These are phyloP conservation scores for Heliocybe sulcata DNA, from an alignment of 1,284 basidiomycete genomes.

Conservation along the genomic window DNA sequence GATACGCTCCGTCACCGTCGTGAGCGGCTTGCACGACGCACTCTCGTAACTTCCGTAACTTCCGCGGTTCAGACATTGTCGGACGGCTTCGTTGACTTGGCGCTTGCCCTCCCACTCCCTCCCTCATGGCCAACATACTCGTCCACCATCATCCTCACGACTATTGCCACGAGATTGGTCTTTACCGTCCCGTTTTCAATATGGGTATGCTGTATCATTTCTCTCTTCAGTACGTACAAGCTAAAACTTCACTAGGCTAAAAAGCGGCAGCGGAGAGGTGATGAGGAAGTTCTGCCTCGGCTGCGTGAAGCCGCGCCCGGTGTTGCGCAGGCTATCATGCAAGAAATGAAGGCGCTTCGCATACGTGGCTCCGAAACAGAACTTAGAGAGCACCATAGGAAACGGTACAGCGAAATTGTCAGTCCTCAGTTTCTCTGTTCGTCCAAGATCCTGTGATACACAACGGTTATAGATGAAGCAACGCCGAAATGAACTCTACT, in stretches of 20 bases:
- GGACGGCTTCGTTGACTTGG: conserved; percentile 53
- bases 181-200: conserved; percentile 71
- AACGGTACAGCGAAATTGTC: conserved; percentile 30
- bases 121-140: conserved; percentile 63
- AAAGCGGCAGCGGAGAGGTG: conserved; percentile 53
- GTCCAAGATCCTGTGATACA: not conserved
- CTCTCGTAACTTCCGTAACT: conserved; percentile 28
- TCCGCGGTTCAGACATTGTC: conserved; percentile 32
- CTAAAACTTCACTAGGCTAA: conserved; percentile 39
- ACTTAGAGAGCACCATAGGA: conserved; percentile 38
- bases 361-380: conserved; percentile 48
- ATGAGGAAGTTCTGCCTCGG: conserved; percentile 64
- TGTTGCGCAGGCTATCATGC: conserved; percentile 43
- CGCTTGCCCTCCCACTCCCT: conserved; percentile 63
- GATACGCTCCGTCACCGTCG: not conserved
- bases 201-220: conserved; percentile 55
- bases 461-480: conserved; percentile 36
- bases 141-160: conserved; percentile 70
- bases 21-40: conserved; percentile 9
- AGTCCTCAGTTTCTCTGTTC: conserved; percentile 20
- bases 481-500: conserved; percentile 52
- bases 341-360: conserved; percentile 51
- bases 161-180: conserved; percentile 56
- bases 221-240: conserved; percentile 2
- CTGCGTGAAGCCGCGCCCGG: conserved; percentile 47